phyloP scores from a whole-genome alignment of 139 green algal genomes.

The Chlamydomonas sphaeroides region DNA sequence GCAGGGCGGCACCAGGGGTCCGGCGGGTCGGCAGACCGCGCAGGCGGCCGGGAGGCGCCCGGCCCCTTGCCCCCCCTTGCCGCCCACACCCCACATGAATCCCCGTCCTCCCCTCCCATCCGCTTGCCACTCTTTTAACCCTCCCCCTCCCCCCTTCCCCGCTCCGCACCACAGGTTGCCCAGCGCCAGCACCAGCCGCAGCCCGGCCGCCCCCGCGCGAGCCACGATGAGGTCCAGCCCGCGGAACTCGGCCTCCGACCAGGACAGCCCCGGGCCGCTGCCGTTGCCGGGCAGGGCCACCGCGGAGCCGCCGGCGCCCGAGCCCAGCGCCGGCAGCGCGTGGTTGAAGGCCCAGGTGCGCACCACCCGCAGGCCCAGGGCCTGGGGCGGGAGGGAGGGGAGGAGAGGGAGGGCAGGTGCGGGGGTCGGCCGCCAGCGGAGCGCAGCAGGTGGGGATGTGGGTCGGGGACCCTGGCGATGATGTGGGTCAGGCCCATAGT shows the following conservation, averaged over 20 bases:
- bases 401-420: too few relatives aligned
- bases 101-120: too few relatives aligned
- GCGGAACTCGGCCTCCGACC: constrained; percentile 20
- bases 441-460: background rate
- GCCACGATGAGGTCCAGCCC: constrained; percentile 10
- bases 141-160: too few relatives aligned
- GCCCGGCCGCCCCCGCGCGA: constrained; percentile 5
- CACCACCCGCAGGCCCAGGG: constrained; percentile 43
- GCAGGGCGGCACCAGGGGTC: too few relatives aligned
- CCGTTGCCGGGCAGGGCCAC: background rate
- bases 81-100: too few relatives aligned
- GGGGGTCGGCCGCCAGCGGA: too few relatives aligned
- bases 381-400: constrained; percentile 8
- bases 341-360: constrained; percentile 62
- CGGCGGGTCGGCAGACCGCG: too few relatives aligned
- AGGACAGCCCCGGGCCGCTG: background rate
- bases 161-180: constrained; percentile 63
- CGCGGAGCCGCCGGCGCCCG: background rate
- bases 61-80: too few relatives aligned
- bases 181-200: constrained; percentile 46
- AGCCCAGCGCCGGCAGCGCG: constrained; percentile 22
- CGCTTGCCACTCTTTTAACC: too few relatives aligned
- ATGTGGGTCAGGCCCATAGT: too few relatives aligned
- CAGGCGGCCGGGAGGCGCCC: too few relatives aligned
- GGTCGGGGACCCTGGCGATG: too few relatives aligned